Evolutionary conservation across 257 asterid species (phyloP).

Genomic region (Rubia yunnanensis): DNA sequence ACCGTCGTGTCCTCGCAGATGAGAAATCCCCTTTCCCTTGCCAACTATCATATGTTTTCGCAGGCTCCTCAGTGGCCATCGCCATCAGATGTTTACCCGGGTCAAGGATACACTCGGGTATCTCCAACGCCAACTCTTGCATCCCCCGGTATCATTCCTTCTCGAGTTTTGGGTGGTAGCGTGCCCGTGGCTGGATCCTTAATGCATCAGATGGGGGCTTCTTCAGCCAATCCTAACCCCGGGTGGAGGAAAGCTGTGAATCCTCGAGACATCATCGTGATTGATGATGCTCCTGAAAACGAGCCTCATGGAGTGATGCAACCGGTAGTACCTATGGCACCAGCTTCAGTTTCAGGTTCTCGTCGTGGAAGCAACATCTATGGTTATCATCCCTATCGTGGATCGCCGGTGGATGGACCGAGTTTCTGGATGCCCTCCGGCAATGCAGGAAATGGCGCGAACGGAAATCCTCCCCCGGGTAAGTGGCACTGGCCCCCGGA

Average conservation of each 20-base stretch:
- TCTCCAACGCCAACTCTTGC: slow-evolving; percentile 19
- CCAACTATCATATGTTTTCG: slow-evolving; percentile 19
- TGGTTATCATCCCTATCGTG: slow-evolving; percentile 23
- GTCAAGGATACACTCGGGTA: slow-evolving; percentile 23
- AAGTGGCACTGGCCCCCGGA: slow-evolving; percentile 34
- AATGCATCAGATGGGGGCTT: slow-evolving; percentile 13
- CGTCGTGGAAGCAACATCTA: slow-evolving; percentile 22
- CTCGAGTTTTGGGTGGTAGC: slow-evolving; percentile 19
- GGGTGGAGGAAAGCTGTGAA: slow-evolving; percentile 22
- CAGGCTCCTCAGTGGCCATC: slow-evolving; percentile 20
- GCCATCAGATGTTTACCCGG: slow-evolving; percentile 26
- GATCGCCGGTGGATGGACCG: slow-evolving; percentile 23
- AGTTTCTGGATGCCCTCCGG: slow-evolving; percentile 20
- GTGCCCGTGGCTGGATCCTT: slow-evolving; percentile 23
- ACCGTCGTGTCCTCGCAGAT: slow-evolving; percentile 20
- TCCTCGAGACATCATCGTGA: slow-evolving; percentile 30
- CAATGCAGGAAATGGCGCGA: slow-evolving; percentile 18
- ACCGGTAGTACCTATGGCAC: slow-evolving; percentile 16
- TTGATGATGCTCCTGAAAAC: slow-evolving; percentile 25
- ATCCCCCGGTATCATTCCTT: slow-evolving; percentile 26
- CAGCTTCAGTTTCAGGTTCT: slow-evolving; percentile 19
- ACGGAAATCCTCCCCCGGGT: slow-evolving; percentile 8
- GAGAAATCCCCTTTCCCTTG: too few relatives aligned
- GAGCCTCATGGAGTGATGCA: slow-evolving; percentile 15
- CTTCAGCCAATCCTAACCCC: slow-evolving; percentile 16